phyloP scores from a whole-genome alignment of 768 basidiomycete genomes.

The Pisolithus marmoratus region DNA sequence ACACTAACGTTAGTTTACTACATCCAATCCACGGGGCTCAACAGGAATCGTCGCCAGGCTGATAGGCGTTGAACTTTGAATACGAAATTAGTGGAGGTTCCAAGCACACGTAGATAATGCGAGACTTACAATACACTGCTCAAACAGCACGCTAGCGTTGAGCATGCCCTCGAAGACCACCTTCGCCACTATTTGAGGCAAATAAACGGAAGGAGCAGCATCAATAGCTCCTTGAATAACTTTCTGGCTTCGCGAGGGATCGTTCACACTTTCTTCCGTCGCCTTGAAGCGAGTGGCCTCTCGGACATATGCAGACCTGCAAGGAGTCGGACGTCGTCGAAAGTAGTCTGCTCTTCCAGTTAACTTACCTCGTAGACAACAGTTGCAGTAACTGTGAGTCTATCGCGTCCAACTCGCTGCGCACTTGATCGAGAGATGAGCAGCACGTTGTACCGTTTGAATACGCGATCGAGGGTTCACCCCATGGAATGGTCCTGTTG shows the following conservation, averaged over 20 bases:
- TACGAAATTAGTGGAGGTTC: not conserved
- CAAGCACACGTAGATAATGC: not conserved
- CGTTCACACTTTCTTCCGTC: slow-evolving; percentile 8
- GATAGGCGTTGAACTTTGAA: slow-evolving; percentile 12
- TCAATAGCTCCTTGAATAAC: slow-evolving; percentile 17
- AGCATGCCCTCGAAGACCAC: slow-evolving; percentile 14
- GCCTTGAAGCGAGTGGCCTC: slow-evolving; percentile 24
- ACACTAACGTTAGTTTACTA: too few relatives aligned
- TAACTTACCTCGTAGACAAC: slow-evolving; percentile 13
- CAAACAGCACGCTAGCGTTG: slow-evolving; percentile 18
- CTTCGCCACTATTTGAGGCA: slow-evolving; percentile 20
- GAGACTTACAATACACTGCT: slow-evolving; percentile 17
- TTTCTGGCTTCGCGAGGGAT: slow-evolving; percentile 11
- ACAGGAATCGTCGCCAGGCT: not conserved
- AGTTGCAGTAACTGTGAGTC: slow-evolving; percentile 16
- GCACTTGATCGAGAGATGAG: slow-evolving; percentile 17
- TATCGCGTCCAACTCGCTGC: slow-evolving; percentile 10
- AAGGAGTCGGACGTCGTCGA: not conserved
- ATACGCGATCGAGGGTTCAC: slow-evolving; percentile 12
- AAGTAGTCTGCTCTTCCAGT: not conserved
- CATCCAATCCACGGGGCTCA: too few relatives aligned
- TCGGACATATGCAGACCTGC: slow-evolving; percentile 16
- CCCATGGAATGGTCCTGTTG: slow-evolving; percentile 19
- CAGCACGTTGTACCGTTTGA: slow-evolving; percentile 21
- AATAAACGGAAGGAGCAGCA: slow-evolving; percentile 10